These are phyloP conservation scores for Sutorius australiensis DNA, from an alignment of 768 basidiomycete genomes.

Conservation along the genomic window DNA sequence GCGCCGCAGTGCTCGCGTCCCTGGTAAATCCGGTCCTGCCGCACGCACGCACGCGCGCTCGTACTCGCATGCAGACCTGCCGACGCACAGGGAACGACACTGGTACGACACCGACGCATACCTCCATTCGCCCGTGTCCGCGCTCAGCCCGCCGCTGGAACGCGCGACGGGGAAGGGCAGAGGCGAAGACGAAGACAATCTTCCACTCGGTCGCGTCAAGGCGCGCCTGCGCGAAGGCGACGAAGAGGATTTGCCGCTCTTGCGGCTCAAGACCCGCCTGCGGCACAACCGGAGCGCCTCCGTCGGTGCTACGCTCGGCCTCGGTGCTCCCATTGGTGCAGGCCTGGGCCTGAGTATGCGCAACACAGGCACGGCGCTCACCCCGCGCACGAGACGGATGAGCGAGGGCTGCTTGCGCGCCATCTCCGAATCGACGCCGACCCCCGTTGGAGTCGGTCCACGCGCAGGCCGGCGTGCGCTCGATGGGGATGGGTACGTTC, in stretches of 20 bases:
- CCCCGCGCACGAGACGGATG: conserved; percentile 8
- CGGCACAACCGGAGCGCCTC: neutral
- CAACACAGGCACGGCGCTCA: neutral
- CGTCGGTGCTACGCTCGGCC: neutral
- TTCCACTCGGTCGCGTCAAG: too few relatives aligned
- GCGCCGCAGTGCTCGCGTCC: conserved; percentile 11
- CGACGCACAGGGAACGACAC: conserved; percentile 10
- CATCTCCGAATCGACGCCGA: conserved; percentile 14
- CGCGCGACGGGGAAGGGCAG: neutral
- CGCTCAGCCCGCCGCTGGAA: conserved; percentile 20
- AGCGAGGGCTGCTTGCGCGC: conserved; percentile 22
- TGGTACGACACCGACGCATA: conserved; percentile 18
- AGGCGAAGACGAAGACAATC: neutral
- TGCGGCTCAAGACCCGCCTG: conserved; percentile 10
- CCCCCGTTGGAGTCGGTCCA: conserved; percentile 7
- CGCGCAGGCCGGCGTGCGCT: neutral
- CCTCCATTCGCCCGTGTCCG: conserved; percentile 8
- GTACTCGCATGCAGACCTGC: conserved; percentile 4
- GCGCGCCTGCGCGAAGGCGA: too few relatives aligned
- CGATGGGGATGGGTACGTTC: neutral
- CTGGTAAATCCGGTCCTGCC: conserved; percentile 11
- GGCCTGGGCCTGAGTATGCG: neutral
- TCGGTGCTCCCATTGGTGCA: neutral
- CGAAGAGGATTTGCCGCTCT: conserved; percentile 19
- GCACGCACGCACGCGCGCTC: conserved; percentile 1